Percentiles rank a stretch among this genome's conserved stretches.
These are phyloP conservation scores for Penicillium italicum DNA, from an alignment of 2,329 filamentous ascomycete species.

Conservation along the genomic window DNA sequence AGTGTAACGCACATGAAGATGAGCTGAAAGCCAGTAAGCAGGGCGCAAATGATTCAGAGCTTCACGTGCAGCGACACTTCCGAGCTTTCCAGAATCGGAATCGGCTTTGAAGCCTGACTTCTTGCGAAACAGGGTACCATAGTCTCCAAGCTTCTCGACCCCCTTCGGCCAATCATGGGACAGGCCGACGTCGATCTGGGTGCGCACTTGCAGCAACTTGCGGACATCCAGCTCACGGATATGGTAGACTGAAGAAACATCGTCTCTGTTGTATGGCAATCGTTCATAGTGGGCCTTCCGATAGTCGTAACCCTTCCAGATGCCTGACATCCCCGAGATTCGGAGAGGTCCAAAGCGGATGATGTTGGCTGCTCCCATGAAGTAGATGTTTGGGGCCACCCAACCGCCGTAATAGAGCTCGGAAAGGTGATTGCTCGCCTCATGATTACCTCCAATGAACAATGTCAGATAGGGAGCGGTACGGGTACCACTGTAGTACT, in stretches of 20 bases:
- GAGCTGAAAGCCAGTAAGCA: slow-evolving; percentile 86
- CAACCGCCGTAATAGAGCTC: slow-evolving; percentile 96
- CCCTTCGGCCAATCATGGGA: slow-evolving; percentile 94
- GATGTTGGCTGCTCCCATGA: slow-evolving; percentile 88
- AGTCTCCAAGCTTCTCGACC: slow-evolving; percentile 75
- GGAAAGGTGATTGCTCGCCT: slow-evolving; percentile 83
- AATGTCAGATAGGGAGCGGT: slow-evolving; percentile 83
- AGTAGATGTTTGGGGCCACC: slow-evolving; percentile 97
- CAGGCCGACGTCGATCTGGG: slow-evolving; percentile 83
- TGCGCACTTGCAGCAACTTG: slow-evolving; percentile 78
- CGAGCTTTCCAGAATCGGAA: slow-evolving; percentile 69
- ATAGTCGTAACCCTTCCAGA: slow-evolving; percentile 92
- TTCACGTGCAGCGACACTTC: slow-evolving; percentile 73
- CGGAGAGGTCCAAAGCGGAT: slow-evolving; percentile 77
- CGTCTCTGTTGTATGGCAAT: slow-evolving; percentile 73
- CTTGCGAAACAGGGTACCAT: slow-evolving; percentile 61
- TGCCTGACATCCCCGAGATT: slow-evolving; percentile 86
- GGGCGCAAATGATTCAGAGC: slow-evolving; percentile 80
- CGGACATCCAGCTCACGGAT: slow-evolving; percentile 85
- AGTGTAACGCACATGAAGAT: slow-evolving; percentile 83
- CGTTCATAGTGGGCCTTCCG: slow-evolving; percentile 78
- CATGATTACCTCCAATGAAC: slow-evolving; percentile 93
- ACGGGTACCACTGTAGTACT: slow-evolving; percentile 80
- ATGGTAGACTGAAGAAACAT: slow-evolving; percentile 82
- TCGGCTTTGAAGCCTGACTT: slow-evolving; percentile 76